Conservation (phyloP, 805 yeast genomes). For the Blastobotrys muscicola region DNA sequence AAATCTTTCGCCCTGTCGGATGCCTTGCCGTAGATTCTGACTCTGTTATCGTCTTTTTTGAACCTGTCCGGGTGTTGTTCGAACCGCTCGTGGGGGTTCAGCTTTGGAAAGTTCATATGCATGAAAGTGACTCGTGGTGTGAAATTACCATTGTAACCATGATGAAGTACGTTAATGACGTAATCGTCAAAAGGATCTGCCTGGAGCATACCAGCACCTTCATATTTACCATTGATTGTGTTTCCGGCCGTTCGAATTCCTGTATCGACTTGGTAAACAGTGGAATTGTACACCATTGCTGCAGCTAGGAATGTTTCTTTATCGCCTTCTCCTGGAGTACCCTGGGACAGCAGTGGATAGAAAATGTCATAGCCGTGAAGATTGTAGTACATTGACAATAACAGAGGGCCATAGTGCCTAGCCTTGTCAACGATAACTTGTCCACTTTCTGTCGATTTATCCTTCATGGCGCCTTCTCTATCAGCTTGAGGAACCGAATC, state of each 20-base stretch:
- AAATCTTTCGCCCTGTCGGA: constrained; percentile 2
- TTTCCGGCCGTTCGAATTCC: constrained; percentile 32
- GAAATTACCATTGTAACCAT: background rate
- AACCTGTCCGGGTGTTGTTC: constrained; percentile 32
- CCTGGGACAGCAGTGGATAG: constrained; percentile 52
- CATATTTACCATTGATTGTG: constrained; percentile 32
- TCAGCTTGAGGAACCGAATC: constrained; percentile 43
- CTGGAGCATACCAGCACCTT: constrained; percentile 72
- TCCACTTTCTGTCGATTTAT: constrained; percentile 62
- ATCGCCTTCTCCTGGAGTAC: constrained; percentile 71
- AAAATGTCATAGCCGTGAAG: constrained; percentile 51
- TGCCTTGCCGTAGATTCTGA: constrained; percentile 49
- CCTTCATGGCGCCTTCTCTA: constrained; percentile 58
- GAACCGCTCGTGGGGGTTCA: constrained; percentile 47
- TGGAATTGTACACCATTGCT: constrained; percentile 49
- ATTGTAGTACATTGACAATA: constrained; percentile 57
- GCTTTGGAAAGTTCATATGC: constrained; percentile 59
- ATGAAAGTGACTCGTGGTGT: constrained; percentile 34
- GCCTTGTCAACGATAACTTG: constrained; percentile 51
- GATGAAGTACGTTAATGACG: constrained; percentile 7
- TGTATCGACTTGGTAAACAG: constrained; percentile 43
- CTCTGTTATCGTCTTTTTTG: constrained; percentile 35
- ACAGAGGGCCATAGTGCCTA: constrained; percentile 46
- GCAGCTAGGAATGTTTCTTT: constrained; percentile 72
- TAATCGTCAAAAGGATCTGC: constrained; percentile 59